Evolutionary conservation across 176 grass and related monocot genomes (phyloP).

Genomic region (Triticum urartu): DNA sequence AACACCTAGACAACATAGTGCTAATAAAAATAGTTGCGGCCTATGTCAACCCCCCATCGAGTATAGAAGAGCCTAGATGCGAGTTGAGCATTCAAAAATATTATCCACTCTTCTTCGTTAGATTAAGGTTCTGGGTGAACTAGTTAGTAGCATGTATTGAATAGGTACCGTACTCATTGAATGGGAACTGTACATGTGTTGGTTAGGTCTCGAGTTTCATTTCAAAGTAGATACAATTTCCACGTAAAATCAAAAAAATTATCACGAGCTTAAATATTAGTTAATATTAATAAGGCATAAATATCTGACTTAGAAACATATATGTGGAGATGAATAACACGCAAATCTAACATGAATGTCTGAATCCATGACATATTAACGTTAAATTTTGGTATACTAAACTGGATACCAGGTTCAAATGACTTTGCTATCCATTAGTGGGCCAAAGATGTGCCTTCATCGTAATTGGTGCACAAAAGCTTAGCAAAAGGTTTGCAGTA

Average conservation of each 20-base stretch:
- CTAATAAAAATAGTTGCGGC: not conserved
- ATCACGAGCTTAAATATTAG: not conserved
- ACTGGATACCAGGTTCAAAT: not conserved
- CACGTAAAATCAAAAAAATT: not conserved
- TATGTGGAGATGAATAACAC: not conserved
- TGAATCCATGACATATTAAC: not conserved
- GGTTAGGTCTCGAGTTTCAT: not conserved
- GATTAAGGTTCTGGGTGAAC: not conserved
- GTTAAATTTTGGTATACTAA: no score
- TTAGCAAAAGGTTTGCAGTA: no score
- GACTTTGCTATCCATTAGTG: no score
- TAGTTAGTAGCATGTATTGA: not conserved
- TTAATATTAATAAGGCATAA: not conserved
- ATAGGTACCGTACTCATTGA: not conserved
- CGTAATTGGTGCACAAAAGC: no score
- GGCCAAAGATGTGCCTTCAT: no score
- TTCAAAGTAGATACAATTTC: not conserved
- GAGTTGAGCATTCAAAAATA: not conserved
- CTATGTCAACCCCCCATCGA: not conserved
- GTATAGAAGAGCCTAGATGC: not conserved
- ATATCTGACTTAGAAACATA: not conserved
- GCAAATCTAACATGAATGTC: not conserved
- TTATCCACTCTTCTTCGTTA: not conserved
- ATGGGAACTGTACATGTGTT: not conserved
- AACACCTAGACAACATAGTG: not conserved